A percentile compares a stretch with the other conserved stretches of the same genome.
These are phyloP conservation scores for Candida taoyuanica DNA, from an alignment of 805 yeast species.

Conservation along the genomic window DNA sequence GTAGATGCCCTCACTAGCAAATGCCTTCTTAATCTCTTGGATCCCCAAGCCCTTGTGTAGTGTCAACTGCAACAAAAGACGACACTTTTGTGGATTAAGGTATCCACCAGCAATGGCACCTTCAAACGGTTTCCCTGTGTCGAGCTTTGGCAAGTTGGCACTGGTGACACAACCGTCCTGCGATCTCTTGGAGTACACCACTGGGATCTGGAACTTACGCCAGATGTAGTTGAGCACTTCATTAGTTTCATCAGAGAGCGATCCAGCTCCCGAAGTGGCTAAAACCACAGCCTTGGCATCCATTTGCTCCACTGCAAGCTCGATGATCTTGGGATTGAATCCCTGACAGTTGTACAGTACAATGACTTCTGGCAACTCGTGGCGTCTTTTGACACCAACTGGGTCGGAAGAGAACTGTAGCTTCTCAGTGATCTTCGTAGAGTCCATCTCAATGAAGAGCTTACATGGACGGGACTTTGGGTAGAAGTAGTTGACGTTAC, in stretches of 20 bases:
- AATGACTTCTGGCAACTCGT: conserved; percentile 40
- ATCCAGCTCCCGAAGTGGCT: conserved; percentile 73
- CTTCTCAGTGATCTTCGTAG: conserved; percentile 17
- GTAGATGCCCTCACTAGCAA: conserved; percentile 37
- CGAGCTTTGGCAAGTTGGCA: conserved; percentile 18
- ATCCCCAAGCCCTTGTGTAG: conserved; percentile 33
- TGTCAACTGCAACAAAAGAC: conserved; percentile 55
- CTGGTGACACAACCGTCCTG: conserved; percentile 69
- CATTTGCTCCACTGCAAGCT: conserved; percentile 40
- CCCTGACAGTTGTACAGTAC: conserved; percentile 61
- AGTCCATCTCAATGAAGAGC: conserved; percentile 35
- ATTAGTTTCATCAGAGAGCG: conserved; percentile 48
- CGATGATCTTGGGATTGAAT: conserved; percentile 44
- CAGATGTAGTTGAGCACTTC: conserved; percentile 37
- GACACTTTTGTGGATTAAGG: conserved; percentile 59
- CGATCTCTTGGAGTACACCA: conserved; percentile 60
- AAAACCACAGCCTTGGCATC: conserved; percentile 51
- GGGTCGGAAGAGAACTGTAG: conserved; percentile 24
- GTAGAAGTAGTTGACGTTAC: conserved; percentile 58
- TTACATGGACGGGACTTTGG: conserved; percentile 55
- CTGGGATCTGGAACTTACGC: conserved; percentile 42
- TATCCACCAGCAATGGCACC: conserved; percentile 60
- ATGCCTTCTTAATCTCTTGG: conserved; percentile 33
- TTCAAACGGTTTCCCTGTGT: conserved; percentile 30
- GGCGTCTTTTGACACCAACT: conserved; percentile 23